Evolutionary conservation across 306 rosid species (phyloP).

Genomic region (Dryas octopetala): DNA sequence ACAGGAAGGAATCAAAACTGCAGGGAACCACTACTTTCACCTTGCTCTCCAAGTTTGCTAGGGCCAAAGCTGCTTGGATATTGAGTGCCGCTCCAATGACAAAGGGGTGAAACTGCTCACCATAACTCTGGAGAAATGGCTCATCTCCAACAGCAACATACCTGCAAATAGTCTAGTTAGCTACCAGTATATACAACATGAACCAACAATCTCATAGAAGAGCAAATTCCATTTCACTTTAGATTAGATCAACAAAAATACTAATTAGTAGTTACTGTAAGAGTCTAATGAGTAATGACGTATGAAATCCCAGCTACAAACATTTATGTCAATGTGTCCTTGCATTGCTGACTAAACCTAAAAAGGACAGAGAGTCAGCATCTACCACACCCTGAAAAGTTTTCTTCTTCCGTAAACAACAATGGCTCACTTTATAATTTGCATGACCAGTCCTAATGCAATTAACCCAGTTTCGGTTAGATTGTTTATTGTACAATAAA

Average conservation of each 20-base stretch:
- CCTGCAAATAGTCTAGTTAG: constrained; percentile 48
- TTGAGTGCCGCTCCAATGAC: constrained; percentile 72
- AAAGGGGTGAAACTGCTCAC: constrained; percentile 70
- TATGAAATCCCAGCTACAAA: constrained; percentile 1
- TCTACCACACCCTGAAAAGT: background rate
- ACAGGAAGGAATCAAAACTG: constrained; percentile 72
- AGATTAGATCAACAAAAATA: background rate
- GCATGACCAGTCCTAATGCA: background rate
- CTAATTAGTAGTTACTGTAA: background rate
- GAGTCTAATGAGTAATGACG: background rate
- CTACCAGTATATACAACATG: constrained; percentile 17
- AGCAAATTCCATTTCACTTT: constrained; percentile 21
- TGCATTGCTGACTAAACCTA: background rate
- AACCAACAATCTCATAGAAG: constrained; percentile 3
- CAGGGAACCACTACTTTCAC: constrained; percentile 94
- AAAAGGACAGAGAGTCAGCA: background rate
- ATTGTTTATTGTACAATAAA: background rate
- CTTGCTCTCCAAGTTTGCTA: constrained; percentile 59
- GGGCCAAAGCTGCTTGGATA: constrained; percentile 62
- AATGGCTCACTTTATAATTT: background rate
- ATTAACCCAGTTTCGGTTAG: background rate
- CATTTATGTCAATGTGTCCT: background rate
- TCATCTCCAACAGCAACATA: constrained; percentile 92
- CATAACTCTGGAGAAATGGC: constrained; percentile 73
- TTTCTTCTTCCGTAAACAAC: background rate